Conservation (phyloP, 495 filamentous ascomycete species). For the Staphylotrichum tortipilum region DNA sequence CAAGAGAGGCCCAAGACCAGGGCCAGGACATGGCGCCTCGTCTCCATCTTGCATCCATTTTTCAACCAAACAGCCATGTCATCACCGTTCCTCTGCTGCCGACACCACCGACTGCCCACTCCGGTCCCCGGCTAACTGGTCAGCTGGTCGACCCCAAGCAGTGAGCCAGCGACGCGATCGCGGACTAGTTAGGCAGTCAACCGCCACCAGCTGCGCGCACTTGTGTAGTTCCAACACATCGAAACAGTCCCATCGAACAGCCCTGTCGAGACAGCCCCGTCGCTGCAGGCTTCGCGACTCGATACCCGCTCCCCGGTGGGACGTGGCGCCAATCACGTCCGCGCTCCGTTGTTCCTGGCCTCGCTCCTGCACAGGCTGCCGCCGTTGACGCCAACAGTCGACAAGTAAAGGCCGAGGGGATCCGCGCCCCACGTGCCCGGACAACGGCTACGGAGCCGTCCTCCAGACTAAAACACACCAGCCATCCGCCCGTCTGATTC, state of each 20-base stretch:
- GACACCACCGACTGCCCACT: background rate
- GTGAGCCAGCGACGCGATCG: too few species aligned
- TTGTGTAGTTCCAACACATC: too few species aligned
- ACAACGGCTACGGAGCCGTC: background rate
- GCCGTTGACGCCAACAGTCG: background rate
- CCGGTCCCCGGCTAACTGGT: background rate
- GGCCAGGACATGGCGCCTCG: background rate
- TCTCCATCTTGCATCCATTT: background rate
- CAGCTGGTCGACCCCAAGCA: too few species aligned
- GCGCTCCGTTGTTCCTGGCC: background rate
- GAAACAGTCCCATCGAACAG: background rate
- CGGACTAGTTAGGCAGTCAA: too few species aligned
- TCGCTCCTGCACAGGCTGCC: background rate
- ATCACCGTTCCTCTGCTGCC: background rate
- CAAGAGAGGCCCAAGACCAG: too few species aligned
- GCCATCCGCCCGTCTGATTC: background rate
- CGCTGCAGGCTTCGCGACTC: background rate
- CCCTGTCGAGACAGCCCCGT: too few species aligned
- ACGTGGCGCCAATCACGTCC: slow-evolving; percentile 9
- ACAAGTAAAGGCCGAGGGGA: background rate
- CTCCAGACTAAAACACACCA: background rate
- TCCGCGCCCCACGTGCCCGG: background rate
- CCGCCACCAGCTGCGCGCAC: too few species aligned
- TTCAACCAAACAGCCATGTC: background rate
- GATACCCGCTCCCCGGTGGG: background rate